Evolutionary conservation across 257 asterid species (phyloP).

Genomic region (Solanum bukasovii): DNA sequence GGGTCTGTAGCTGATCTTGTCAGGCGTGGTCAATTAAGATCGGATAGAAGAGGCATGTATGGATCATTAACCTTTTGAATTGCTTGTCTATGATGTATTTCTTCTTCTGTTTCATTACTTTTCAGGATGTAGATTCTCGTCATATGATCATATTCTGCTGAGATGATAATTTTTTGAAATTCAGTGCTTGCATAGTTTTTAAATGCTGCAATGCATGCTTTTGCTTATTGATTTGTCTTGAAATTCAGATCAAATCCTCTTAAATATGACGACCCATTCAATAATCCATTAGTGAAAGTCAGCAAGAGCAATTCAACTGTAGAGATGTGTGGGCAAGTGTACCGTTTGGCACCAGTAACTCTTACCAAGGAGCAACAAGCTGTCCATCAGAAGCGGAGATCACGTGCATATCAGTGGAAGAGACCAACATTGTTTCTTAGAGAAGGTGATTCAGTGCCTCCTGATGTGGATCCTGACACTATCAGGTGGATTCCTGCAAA

Average conservation of each 20-base stretch:
- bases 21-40: slow-evolving; percentile 88
- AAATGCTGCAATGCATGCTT: slow-evolving; percentile 2
- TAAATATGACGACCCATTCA: slow-evolving; percentile 92
- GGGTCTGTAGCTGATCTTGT: slow-evolving; percentile 97
- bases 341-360: slow-evolving; percentile 84
- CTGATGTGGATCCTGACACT: slow-evolving; percentile 97
- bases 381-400: slow-evolving; percentile 82
- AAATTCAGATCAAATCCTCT: slow-evolving; percentile 69
- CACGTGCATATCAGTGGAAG: slow-evolving; percentile 98
- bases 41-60: slow-evolving; percentile 99
- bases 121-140: background rate
- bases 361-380: slow-evolving; percentile 78
- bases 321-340: slow-evolving; percentile 97
- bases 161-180: background rate
- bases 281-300: slow-evolving; percentile 90
- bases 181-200: background rate
- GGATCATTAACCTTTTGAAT: slow-evolving; percentile 24
- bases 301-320: slow-evolving; percentile 76
- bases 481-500: slow-evolving; percentile 98
- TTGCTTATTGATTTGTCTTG: background rate
- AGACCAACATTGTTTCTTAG: slow-evolving; percentile 87
- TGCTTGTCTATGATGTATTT: background rate
- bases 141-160: background rate
- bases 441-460: slow-evolving; percentile 91
- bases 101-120: background rate